These are phyloP conservation scores for Barnettozyma hawaiiensis DNA, from an alignment of 1,139 yeast genomes.

Conservation along the genomic window DNA sequence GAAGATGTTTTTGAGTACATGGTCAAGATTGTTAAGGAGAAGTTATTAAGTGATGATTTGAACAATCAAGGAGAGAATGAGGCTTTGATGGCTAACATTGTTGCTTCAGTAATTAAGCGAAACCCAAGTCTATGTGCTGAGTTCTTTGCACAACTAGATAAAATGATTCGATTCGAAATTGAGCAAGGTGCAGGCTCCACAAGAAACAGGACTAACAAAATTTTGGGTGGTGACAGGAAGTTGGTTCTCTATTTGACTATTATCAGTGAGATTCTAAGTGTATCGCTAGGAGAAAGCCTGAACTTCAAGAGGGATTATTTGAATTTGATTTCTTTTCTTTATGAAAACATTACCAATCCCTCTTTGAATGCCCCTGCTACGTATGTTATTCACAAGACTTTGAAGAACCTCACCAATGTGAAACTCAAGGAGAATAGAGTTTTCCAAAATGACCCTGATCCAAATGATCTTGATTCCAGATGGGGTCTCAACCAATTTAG, in stretches of 20 bases:
- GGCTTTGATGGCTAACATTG: constrained; percentile 36
- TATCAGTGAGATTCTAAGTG: constrained; percentile 66
- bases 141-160: constrained; percentile 25
- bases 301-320: constrained; percentile 41
- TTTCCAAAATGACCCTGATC: constrained; percentile 37
- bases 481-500: constrained; percentile 75
- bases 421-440: constrained; percentile 51
- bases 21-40: constrained; percentile 40
- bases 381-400: constrained; percentile 57
- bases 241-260: constrained; percentile 70
- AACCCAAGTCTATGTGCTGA: constrained; percentile 31
- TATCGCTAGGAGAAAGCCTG: constrained; percentile 51
- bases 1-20: constrained; percentile 46
- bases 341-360: constrained; percentile 67
- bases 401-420: constrained; percentile 59
- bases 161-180: constrained; percentile 58
- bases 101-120: constrained; percentile 43
- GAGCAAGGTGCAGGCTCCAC: constrained; percentile 71
- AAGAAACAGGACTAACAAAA: constrained; percentile 57
- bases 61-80: constrained; percentile 59
- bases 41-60: constrained; percentile 50
- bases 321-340: constrained; percentile 46
- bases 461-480: constrained; percentile 38
- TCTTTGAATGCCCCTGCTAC: constrained; percentile 39
- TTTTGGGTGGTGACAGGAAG: constrained; percentile 72